Percentiles rank a stretch among this genome's conserved stretches.
These are phyloP conservation scores for Canariomyces notabilis DNA, from an alignment of 2,329 filamentous ascomycete species.

Conservation along the genomic window DNA sequence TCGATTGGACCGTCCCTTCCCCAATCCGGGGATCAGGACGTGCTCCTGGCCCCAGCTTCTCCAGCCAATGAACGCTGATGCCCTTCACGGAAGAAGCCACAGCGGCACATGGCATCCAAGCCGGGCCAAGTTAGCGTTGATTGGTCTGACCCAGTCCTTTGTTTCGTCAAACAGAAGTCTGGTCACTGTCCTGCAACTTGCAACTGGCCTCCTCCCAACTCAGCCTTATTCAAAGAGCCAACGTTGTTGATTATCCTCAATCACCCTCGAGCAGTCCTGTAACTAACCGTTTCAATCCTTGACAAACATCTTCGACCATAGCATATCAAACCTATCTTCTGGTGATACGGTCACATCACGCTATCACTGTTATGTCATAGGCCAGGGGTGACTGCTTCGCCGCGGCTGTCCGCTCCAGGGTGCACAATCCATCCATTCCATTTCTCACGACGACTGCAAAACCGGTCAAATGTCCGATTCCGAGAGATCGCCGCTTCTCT, in stretches of 20 bases:
- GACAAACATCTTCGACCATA: neutral
- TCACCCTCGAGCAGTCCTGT: too few relatives aligned
- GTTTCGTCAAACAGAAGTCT: too few relatives aligned
- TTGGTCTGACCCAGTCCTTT: neutral
- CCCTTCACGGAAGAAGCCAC: neutral
- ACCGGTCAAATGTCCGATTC: conserved; percentile 38
- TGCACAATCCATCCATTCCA: too few relatives aligned
- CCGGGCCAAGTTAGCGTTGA: too few relatives aligned
- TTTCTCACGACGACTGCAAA: neutral
- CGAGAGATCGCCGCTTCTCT: conserved; percentile 43
- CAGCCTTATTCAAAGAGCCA: too few relatives aligned
- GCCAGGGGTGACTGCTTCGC: too few relatives aligned
- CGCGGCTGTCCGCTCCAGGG: neutral
- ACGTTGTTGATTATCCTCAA: too few relatives aligned
- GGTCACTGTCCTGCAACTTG: too few relatives aligned
- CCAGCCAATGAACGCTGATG: conserved; percentile 2
- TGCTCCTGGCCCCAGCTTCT: neutral
- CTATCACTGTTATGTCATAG: neutral
- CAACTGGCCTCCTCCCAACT: too few relatives aligned
- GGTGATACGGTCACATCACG: conserved; percentile 8
- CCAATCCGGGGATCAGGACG: conserved; percentile 3
- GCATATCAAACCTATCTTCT: neutral
- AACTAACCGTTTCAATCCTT: too few relatives aligned
- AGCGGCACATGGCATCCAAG: neutral
- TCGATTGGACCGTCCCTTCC: conserved; percentile 4